Conservation (phyloP, 75 land plant genomes). For the Selaginella moellendorffii region DNA sequence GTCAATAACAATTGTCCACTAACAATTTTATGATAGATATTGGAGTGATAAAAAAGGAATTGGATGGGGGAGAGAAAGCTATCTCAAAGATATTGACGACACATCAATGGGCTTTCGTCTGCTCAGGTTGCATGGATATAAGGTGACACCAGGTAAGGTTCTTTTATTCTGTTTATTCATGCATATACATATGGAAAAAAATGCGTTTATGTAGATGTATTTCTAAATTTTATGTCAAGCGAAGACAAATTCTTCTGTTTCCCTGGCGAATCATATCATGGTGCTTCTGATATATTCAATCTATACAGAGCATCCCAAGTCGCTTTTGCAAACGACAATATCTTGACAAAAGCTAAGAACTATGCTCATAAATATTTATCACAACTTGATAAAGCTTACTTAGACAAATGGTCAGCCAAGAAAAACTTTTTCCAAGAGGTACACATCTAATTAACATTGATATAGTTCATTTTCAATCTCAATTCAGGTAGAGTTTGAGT, state of each 20-base stretch:
- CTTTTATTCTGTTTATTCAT: neutral
- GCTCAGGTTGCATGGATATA: conserved; percentile 65
- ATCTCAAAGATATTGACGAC: conserved; percentile 61
- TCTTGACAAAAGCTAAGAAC: conserved; percentile 13
- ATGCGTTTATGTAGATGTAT: conserved; percentile 7
- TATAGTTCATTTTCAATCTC: no score
- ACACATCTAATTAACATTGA: no score
- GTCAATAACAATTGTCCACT: no score
- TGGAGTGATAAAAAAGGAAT: conserved; percentile 62
- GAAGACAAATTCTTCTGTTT: conserved; percentile 20
- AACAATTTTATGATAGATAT: no score
- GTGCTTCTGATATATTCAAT: conserved; percentile 15
- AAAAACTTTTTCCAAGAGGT: conserved; percentile 20
- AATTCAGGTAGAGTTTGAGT: no score
- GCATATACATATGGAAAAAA: neutral
- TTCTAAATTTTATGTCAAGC: conserved; percentile 12
- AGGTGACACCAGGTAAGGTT: conserved; percentile 56
- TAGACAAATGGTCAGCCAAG: conserved; percentile 24
- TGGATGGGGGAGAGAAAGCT: conserved; percentile 60
- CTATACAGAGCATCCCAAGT: conserved; percentile 14
- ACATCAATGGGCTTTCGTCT: conserved; percentile 89
- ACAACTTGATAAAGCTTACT: neutral
- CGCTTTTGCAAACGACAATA: conserved; percentile 16
- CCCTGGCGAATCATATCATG: conserved; percentile 13
- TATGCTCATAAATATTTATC: conserved; percentile 11